Evolutionary conservation across 202 grass and related monocot genomes (phyloP).

Genomic region (Saccharum hybrid): DNA sequence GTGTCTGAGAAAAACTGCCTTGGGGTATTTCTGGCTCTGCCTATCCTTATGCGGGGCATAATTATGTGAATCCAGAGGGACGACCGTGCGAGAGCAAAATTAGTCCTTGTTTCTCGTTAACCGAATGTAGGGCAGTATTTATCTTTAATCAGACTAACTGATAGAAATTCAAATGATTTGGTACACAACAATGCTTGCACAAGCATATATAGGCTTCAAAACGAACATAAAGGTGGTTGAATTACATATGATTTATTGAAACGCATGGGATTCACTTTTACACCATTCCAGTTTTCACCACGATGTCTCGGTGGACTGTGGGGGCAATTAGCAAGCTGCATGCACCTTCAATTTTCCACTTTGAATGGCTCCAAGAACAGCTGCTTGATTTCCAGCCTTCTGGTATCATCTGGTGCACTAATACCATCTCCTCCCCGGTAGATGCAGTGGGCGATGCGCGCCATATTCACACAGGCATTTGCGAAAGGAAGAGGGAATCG

Average conservation of each 20-base stretch:
- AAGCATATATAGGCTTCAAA: background rate
- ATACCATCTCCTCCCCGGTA: conserved; percentile 47
- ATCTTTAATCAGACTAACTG: background rate
- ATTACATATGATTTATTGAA: background rate
- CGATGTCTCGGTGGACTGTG: background rate
- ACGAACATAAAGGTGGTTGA: background rate
- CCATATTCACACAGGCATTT: conserved; percentile 40
- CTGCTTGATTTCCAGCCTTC: conserved; percentile 22
- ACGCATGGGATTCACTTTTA: background rate
- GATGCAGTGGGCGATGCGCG: conserved; percentile 40
- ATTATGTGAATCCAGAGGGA: no score
- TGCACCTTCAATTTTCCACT: background rate
- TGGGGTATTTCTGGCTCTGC: no score
- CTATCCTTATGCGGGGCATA: no score
- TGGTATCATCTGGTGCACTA: conserved; percentile 35
- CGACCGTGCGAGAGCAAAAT: no score
- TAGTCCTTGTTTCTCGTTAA: background rate
- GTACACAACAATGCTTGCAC: no score
- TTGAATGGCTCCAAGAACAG: conserved; percentile 41
- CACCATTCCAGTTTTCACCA: background rate
- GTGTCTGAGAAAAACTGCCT: no score
- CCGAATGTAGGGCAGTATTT: background rate
- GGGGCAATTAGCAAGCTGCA: background rate
- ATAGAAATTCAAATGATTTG: background rate
- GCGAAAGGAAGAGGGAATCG: background rate